A percentile compares a stretch with the other conserved stretches of the same genome.
phyloP scores from a whole-genome alignment of 2,329 filamentous ascomycete genomes.

The Corynespora cassiicola region DNA sequence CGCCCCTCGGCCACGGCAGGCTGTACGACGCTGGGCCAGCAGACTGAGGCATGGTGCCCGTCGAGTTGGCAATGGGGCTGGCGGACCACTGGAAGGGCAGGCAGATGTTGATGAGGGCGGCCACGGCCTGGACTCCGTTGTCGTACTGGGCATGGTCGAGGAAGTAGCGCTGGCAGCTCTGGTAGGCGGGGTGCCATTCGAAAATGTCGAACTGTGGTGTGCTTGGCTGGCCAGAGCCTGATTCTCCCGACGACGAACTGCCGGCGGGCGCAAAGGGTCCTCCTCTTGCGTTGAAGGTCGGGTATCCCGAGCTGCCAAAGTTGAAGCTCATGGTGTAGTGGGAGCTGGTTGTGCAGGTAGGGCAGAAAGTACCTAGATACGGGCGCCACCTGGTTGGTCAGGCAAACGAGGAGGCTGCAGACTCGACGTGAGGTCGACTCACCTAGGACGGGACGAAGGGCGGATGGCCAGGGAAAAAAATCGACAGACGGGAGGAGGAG shows the following conservation, averaged over 20 bases:
- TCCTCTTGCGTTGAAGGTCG: constrained; percentile 32
- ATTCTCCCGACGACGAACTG: constrained; percentile 29
- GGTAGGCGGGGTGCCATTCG: constrained; percentile 90
- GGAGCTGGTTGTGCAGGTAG: constrained; percentile 3
- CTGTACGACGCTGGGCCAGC: constrained; percentile 42
- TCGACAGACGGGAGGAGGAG: too few relatives aligned
- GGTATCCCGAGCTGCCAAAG: too few relatives aligned
- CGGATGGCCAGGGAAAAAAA: too few relatives aligned
- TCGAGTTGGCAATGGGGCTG: constrained; percentile 54
- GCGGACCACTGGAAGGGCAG: constrained; percentile 79
- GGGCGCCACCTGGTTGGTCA: too few relatives aligned
- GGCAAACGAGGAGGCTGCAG: too few relatives aligned
- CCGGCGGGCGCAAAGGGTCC: constrained; percentile 32
- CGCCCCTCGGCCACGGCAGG: constrained; percentile 50
- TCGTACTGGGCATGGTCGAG: constrained; percentile 89
- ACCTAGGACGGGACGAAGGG: constrained; percentile 21
- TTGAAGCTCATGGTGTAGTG: constrained; percentile 5
- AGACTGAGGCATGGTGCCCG: constrained; percentile 36
- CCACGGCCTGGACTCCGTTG: constrained; percentile 82
- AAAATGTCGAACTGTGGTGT: constrained; percentile 74
- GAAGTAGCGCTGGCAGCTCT: constrained; percentile 90
- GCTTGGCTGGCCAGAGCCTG: constrained; percentile 26
- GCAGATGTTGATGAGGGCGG: constrained; percentile 89
- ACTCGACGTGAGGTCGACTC: too few relatives aligned
- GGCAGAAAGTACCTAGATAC: too few relatives aligned